Evolutionary conservation across 2,329 filamentous ascomycete species (phyloP).

Genomic region (Chrysosporium queenslandicum): DNA sequence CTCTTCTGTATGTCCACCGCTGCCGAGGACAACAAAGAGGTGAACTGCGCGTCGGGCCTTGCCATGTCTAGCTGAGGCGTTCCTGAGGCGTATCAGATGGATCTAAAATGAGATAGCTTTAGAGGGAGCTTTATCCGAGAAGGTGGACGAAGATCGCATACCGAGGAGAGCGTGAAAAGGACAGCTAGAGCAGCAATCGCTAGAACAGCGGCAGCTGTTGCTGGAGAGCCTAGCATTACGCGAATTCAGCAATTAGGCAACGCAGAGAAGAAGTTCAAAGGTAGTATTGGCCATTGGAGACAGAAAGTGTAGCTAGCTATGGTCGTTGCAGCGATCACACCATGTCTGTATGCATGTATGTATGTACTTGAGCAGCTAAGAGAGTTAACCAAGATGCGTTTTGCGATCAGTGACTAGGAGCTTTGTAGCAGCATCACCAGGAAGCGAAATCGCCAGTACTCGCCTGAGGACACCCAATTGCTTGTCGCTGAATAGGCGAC

Average conservation of each 20-base stretch:
- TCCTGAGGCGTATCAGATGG: neutral
- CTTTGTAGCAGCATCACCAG: too few relatives aligned
- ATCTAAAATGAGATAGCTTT: neutral
- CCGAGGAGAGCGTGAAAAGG: neutral
- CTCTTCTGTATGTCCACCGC: constrained; percentile 88
- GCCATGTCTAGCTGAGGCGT: neutral
- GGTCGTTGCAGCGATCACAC: too few relatives aligned
- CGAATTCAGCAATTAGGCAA: neutral
- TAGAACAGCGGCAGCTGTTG: neutral
- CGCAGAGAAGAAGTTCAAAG: too few relatives aligned
- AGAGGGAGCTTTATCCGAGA: neutral
- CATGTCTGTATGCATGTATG: too few relatives aligned
- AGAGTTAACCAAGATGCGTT: too few relatives aligned
- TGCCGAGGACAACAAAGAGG: constrained; percentile 74
- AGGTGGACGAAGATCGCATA: neutral
- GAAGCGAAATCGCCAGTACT: too few relatives aligned
- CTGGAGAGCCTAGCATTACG: neutral
- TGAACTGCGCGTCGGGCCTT: constrained; percentile 31
- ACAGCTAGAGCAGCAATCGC: neutral
- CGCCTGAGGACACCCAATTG: too few relatives aligned
- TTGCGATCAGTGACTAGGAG: too few relatives aligned
- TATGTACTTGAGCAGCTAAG: too few relatives aligned
- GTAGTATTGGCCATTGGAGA: too few relatives aligned
- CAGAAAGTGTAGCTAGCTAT: neutral
- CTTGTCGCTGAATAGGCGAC: too few relatives aligned